Evolutionary conservation across 352 stramenopile species (phyloP), one percentile per base, ranked within the genome.

Genomic region (Phytophthora boehmeriae): DNA sequence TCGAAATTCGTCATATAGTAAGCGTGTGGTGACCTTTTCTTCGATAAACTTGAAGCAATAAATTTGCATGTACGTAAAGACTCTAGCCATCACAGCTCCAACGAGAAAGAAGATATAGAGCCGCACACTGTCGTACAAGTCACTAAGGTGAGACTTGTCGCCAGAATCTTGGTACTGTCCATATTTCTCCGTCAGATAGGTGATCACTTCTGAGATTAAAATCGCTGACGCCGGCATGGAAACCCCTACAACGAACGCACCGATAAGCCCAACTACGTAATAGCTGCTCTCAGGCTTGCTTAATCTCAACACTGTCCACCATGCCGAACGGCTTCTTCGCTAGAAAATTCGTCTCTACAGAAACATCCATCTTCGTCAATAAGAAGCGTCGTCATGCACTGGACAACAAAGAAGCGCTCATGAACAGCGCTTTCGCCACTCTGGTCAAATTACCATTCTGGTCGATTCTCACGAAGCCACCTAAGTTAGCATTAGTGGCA

Each of bases 1-100:
- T 66, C 47, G 38, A 85, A 81, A 17, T 81, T 69, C 35, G 75
- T 62, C n/a, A 27, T 79, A 58, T 11, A 73, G 72, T 8, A 83
- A 60, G 0, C 78, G 67, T 0, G 71, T 77, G 39, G 68, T 67
- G 25, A 85, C 57, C 38, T 73, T n/a, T n/a, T n/a, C n/a, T n/a
- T n/a, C n/a, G n/a, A n/a, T n/a, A n/a, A n/a, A n/a, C n/a, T n/a
- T n/a, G n/a, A n/a, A n/a, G n/a, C n/a, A n/a, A n/a, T n/a, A n/a
- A n/a, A n/a, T n/a, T n/a, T n/a, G n/a, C n/a, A n/a, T n/a, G n/a
- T n/a, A n/a, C n/a, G n/a, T n/a, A n/a, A n/a, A n/a, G n/a, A n/a
- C n/a, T n/a, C n/a, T n/a, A n/a, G n/a, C n/a, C n/a, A n/a, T n/a
- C n/a, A n/a, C n/a, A n/a, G n/a, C n/a, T n/a, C n/a, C n/a, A n/a